Evolutionary conservation across 441 rosid species (phyloP).

Genomic region (Breynia disticha): DNA sequence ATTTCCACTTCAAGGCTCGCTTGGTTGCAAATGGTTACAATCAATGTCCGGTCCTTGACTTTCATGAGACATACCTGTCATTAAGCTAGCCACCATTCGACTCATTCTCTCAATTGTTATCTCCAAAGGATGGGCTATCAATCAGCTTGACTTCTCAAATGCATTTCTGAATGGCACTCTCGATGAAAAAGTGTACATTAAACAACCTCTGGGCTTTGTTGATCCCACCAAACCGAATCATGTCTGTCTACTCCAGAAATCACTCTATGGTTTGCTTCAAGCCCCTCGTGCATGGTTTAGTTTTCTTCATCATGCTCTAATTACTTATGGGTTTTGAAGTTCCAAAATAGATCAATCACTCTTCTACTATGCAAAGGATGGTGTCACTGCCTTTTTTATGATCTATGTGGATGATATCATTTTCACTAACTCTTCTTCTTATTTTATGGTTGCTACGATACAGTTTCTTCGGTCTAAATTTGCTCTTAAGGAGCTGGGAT

Average conservation of each 20-base stretch:
- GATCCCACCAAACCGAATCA: neutral
- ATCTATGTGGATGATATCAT: neutral
- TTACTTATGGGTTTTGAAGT: neutral
- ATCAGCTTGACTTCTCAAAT: neutral
- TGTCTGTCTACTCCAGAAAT: neutral
- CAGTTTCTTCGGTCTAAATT: neutral
- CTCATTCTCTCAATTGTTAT: too few species aligned
- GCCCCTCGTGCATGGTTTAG: neutral
- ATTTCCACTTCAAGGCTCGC: neutral
- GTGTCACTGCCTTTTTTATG: neutral
- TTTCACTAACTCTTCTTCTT: neutral
- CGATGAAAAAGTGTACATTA: neutral
- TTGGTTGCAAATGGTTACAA: neutral
- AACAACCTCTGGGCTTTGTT: neutral
- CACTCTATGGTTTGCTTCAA: neutral
- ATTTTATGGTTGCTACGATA: neutral
- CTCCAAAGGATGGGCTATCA: too few species aligned
- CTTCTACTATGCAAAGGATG: too few species aligned
- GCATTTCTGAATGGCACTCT: neutral
- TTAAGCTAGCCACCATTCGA: neutral
- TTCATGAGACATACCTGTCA: neutral
- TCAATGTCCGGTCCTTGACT: neutral
- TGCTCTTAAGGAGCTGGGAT: neutral
- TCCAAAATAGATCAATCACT: neutral
- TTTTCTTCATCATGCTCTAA: neutral